Base-by-base conservation (phyloP, 768 basidiomycete genomes). In the Russula vinacea region DNA sequence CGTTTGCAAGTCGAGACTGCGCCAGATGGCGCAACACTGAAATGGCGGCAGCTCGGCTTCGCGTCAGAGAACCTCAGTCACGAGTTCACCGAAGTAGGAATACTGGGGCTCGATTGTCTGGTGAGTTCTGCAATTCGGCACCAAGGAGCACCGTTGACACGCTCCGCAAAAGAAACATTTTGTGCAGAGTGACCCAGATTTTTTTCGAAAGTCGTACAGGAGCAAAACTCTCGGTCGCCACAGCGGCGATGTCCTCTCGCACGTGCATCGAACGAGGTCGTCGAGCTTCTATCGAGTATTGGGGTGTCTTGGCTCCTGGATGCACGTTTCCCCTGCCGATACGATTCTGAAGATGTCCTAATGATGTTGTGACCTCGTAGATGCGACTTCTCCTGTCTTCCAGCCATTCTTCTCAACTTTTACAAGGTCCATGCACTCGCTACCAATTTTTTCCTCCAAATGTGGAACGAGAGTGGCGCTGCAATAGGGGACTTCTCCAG, bases 391-490 rank as follows among this genome's bases (percentile, higher is more conserved):
- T 4, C 89, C 89, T 3, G 83, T 85, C 2, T 93, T 91, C 73
- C 87, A 90, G 66, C 92, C 92, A 0, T 92, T 93, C 76, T 90
- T 95, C 80, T 95, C 67, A 90, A 90, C 69, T 91, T 94, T 71
- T 81, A 83, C 71, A 86, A 82, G 67, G 87, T 93, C 5, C 94
- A 97, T 74, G 78, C 81, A 11, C 77, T 94, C n/a, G 89, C 89
- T 6, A 85, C 87, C 4, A 83, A 84, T 52, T 94, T 95, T 78
- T 95, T 95, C 76, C 76, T 92, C n/a, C 83, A 91, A 39, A 93
- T 96, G 85, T 96, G 92, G 92, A 83, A 81, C 69, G 94, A 96
- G 73, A 90, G 89, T 70, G 87, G 88, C 14, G 89, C 94, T 1
- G 85, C 88, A 4, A 71, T 74, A 14, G 85, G 79, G 22, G 94